Percentiles rank a stretch among this genome's conserved stretches.
These are phyloP conservation scores for Candida gorgasii DNA, from an alignment of 805 yeast genomes.

Conservation along the genomic window DNA sequence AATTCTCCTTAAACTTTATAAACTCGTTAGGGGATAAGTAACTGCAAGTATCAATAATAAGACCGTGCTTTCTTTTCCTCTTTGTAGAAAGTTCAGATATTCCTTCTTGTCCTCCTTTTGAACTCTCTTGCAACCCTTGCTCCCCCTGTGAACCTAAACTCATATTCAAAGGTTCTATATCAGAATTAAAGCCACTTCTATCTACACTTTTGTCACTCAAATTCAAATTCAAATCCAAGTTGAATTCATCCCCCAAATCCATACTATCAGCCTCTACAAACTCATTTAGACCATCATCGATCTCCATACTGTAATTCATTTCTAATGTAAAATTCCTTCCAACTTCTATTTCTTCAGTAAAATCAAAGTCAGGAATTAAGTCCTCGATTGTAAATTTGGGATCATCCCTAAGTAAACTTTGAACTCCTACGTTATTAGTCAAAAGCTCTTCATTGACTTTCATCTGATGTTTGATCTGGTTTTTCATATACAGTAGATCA, in stretches of 20 bases:
- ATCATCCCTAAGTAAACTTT: constrained; percentile 23
- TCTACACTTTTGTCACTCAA: constrained; percentile 4
- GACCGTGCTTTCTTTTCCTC: constrained; percentile 1
- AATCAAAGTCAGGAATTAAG: constrained; percentile 18
- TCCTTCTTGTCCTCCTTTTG: too few relatives aligned
- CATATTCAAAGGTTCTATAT: constrained; percentile 2
- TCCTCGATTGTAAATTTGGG: constrained; percentile 28
- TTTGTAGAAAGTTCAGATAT: neutral
- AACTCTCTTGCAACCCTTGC: too few relatives aligned
- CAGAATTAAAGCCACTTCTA: constrained; percentile 1
- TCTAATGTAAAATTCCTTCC: constrained; percentile 10
- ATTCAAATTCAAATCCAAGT: constrained; percentile 6
- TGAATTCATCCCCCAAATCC: constrained; percentile 3
- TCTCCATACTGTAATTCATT: constrained; percentile 10
- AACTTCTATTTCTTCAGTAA: constrained; percentile 9
- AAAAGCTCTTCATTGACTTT: constrained; percentile 6
- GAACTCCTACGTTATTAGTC: neutral
- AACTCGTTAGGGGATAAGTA: neutral
- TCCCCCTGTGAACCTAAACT: too few relatives aligned
- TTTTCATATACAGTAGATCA: constrained; percentile 22
- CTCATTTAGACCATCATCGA: constrained; percentile 13
- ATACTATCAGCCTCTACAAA: neutral
- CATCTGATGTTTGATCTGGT: constrained; percentile 2
- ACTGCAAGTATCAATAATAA: constrained; percentile 5
- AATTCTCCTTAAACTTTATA: neutral